Evolutionary conservation across 2,329 filamentous ascomycete species (phyloP), one percentile per base, ranked within the genome.

Genomic region (Colletotrichum navitas): DNA sequence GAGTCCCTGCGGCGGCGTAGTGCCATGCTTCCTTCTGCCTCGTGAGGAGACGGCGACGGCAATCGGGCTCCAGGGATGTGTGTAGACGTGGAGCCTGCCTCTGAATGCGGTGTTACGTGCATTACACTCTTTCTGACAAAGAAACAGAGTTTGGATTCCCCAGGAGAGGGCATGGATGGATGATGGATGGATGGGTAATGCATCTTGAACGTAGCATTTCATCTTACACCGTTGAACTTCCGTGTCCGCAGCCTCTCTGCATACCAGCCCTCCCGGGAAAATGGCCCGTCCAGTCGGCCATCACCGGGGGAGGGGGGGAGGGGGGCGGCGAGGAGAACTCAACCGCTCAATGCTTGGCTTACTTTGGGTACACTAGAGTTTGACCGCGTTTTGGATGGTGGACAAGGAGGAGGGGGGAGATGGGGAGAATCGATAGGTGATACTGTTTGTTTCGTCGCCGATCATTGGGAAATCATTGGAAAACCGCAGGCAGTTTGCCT

Each of bases 371-470:
- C 21, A 45, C 18, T n/a, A 64, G 62, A 56, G 62, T 64, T 64
- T 64, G 51, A 26, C 62, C 62, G 62, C 62, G 62, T 64, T 64
- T 64, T 55, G 51, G 26, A 34, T 24, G 26, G 26, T 21, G 51
- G 43, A 36, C 11, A 26, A 26, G 49, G 36, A 18, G 45, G 39
- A 45, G 43, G 43, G 60, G 14, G 11, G 18, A 18, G 43, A n/a
- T n/a, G n/a, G 60, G 32, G 24, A 16, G 29, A 26, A 36, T n/a
- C 49, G 34, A 16, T 47, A 32, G 32, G 32, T 14, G 18, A 26
- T 47, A 51, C 39, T 41, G n/a, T 16, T 39, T 43, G 49, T 32
- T 16, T 39, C 29, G 49, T n/a, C 24, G 62, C 43, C 62, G 47
- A 63, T 63, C 60, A 63, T 63, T 43, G 47, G 47, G 5, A 52